Percentiles rank a stretch among this genome's conserved stretches.
Evolutionary conservation across 2,329 filamentous ascomycete genomes (phyloP).

Genomic region (Phialocephala subalpina): DNA sequence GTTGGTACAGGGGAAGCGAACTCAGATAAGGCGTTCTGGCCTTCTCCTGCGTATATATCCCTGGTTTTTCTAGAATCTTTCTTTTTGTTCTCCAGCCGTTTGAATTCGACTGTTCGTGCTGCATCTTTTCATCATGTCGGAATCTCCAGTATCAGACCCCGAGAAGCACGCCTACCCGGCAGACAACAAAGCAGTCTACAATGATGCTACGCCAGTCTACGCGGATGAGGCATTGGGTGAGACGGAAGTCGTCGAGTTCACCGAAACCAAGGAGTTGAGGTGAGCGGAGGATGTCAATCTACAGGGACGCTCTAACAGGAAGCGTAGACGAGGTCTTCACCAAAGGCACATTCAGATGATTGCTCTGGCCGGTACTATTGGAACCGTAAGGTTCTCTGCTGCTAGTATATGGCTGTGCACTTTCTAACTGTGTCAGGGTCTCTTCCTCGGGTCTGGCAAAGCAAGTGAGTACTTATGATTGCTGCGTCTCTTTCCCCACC

Average conservation of each 20-base stretch:
- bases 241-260: conserved; percentile 26
- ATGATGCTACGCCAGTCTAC: conserved; percentile 15
- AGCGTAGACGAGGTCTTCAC: conserved; percentile 50
- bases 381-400: conserved; percentile 45
- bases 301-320: conserved; percentile 6
- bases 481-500: too few relatives aligned
- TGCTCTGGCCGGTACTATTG: conserved; percentile 54
- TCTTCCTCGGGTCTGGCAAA: conserved; percentile 28
- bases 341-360: conserved; percentile 54
- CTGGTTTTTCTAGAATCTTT: not conserved
- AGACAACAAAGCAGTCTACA: conserved; percentile 17
- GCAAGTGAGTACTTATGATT: not conserved
- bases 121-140: conserved; percentile 23
- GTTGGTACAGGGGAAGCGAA: not conserved
- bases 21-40: not conserved
- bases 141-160: conserved; percentile 28
- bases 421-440: conserved; percentile 24
- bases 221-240: conserved; percentile 12
- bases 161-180: conserved; percentile 20
- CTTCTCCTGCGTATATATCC: conserved; percentile 1
- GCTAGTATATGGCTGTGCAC: not conserved
- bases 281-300: conserved; percentile 5
- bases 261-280: conserved; percentile 33
- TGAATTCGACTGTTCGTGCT: not conserved
- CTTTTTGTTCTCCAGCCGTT: not conserved